Evolutionary conservation across 495 filamentous ascomycete genomes (phyloP).

Genomic region (Lophiostoma macrostomum): DNA sequence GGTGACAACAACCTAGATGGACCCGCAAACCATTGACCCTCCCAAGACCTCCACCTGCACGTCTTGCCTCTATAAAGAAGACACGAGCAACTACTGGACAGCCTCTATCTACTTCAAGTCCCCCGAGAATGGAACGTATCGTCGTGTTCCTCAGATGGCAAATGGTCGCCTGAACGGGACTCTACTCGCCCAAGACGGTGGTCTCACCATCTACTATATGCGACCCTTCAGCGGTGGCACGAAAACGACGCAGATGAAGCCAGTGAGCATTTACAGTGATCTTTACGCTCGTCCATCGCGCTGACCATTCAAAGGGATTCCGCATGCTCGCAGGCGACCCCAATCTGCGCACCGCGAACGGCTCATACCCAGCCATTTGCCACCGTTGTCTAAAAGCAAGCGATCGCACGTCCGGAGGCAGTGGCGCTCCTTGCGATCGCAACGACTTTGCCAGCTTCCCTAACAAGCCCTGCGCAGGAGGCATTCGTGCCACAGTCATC

Average conservation of each 20-base stretch:
- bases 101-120: slow-evolving; percentile 27
- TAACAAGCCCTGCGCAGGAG: slow-evolving; percentile 43
- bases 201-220: slow-evolving; percentile 31
- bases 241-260: slow-evolving; percentile 15
- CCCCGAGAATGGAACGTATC: slow-evolving; percentile 26
- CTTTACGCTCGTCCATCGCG: background rate
- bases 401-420: slow-evolving; percentile 39
- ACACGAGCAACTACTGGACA: slow-evolving; percentile 31
- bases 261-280: slow-evolving; percentile 1
- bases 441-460: slow-evolving; percentile 49
- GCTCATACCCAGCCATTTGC: slow-evolving; percentile 38
- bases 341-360: slow-evolving; percentile 30
- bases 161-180: slow-evolving; percentile 23
- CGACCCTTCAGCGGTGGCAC: slow-evolving; percentile 17
- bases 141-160: slow-evolving; percentile 27
- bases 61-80: slow-evolving; percentile 27
- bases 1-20: slow-evolving; percentile 25
- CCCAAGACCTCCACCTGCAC: slow-evolving; percentile 19
- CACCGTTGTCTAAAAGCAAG: slow-evolving; percentile 45
- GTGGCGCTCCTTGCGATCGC: slow-evolving; percentile 50
- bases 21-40: slow-evolving; percentile 15
- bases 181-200: slow-evolving; percentile 19
- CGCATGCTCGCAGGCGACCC: slow-evolving; percentile 32
- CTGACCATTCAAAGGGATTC: slow-evolving; percentile 30
- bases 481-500: slow-evolving; percentile 50